Conservation (phyloP, 352 stramenopile species). For the Globisporangium heterothallicum region DNA sequence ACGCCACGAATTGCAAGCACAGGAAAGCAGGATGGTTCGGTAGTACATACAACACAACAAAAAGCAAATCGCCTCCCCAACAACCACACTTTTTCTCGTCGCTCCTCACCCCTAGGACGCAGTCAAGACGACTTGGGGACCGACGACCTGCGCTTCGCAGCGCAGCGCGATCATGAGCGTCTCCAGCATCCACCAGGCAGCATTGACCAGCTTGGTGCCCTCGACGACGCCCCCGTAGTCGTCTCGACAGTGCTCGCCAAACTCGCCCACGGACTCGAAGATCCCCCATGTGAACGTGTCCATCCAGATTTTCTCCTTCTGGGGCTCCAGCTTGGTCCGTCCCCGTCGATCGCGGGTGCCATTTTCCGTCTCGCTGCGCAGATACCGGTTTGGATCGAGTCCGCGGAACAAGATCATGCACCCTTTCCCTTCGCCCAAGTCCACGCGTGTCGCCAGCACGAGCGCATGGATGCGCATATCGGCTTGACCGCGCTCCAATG, state of each 20-base stretch:
- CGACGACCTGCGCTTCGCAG: conserved; percentile 45
- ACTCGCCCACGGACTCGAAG: conserved; percentile 38
- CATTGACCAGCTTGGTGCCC: conserved; percentile 44
- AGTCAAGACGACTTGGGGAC: conserved; percentile 21
- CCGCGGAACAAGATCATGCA: conserved; percentile 48
- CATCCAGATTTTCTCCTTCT: conserved; percentile 58
- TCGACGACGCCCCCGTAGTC: conserved; percentile 61
- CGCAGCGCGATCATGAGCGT: conserved; percentile 62
- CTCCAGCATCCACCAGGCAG: conserved; percentile 68
- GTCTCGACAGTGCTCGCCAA: conserved; percentile 36
- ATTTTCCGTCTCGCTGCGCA: conserved; percentile 41
- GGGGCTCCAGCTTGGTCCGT: conserved; percentile 40
- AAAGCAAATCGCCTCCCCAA: not conserved
- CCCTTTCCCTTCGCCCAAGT: conserved; percentile 33
- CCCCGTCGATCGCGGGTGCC: conserved; percentile 46
- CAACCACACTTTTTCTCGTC: not conserved
- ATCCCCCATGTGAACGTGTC: conserved; percentile 66
- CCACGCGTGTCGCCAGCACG: conserved; percentile 52
- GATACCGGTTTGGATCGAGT: conserved; percentile 48
- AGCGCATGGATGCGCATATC: conserved; percentile 58
- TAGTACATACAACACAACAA: not conserved
- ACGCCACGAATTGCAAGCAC: not conserved
- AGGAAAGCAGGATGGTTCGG: not conserved
- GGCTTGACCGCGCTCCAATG: conserved; percentile 38
- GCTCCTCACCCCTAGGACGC: conserved; percentile 4